phyloP scores from a whole-genome alignment of 2,329 filamentous ascomycete genomes.

The Ascochyta koolunga region DNA sequence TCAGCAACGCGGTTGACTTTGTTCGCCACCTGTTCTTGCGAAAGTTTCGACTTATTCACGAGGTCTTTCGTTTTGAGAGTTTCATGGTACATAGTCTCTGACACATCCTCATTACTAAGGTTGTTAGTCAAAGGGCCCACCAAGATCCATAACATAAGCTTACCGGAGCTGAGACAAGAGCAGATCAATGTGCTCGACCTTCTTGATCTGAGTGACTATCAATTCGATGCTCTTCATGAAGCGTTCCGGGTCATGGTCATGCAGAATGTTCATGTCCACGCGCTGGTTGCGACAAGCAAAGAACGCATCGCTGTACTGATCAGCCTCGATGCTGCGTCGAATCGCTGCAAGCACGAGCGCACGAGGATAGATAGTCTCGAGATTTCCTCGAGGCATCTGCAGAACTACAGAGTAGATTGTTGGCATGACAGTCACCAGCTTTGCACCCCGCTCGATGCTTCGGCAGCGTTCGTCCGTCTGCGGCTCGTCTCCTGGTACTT shows the following conservation, averaged over 20 bases:
- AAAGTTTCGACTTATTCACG: slow-evolving; percentile 22
- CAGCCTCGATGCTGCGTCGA: slow-evolving; percentile 76
- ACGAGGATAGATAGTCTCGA: slow-evolving; percentile 92
- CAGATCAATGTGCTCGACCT: slow-evolving; percentile 82
- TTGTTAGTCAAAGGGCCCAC: slow-evolving; percentile 10
- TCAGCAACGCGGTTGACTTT: slow-evolving; percentile 93
- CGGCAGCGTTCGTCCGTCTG: slow-evolving; percentile 91
- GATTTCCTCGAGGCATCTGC: slow-evolving; percentile 94
- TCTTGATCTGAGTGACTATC: slow-evolving; percentile 85
- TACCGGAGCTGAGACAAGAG: slow-evolving; percentile 86
- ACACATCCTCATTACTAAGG: slow-evolving; percentile 81
- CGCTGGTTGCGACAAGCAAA: slow-evolving; percentile 87
- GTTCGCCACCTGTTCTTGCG: slow-evolving; percentile 35
- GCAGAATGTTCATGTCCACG: slow-evolving; percentile 97
- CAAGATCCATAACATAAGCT: slow-evolving; percentile 21
- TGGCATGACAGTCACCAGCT: slow-evolving; percentile 86
- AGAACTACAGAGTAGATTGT: slow-evolving; percentile 83
- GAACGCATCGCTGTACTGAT: slow-evolving; percentile 85
- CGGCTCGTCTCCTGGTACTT: slow-evolving; percentile 84
- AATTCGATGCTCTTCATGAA: slow-evolving; percentile 77
- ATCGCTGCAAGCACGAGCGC: slow-evolving; percentile 93
- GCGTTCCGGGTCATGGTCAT: slow-evolving; percentile 87
- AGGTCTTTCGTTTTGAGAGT: slow-evolving; percentile 63
- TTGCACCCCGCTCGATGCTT: slow-evolving; percentile 87
- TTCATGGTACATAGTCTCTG: slow-evolving; percentile 90